Conservation (phyloP, 208 protist genomes). For the Trypanosoma vivax region DNA sequence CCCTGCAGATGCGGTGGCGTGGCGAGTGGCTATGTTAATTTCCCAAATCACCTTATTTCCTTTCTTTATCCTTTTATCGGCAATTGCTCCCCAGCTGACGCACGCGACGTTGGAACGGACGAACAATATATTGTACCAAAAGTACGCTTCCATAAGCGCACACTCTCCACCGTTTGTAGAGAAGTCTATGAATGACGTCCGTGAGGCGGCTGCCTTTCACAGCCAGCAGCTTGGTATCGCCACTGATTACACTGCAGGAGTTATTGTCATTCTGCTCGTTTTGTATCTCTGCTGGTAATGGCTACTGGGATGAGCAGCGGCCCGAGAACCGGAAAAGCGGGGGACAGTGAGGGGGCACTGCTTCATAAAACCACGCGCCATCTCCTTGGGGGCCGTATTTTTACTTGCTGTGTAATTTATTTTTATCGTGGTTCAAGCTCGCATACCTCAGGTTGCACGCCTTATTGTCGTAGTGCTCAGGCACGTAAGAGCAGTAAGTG, state of each 20-base stretch:
- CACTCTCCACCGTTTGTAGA: conserved; percentile 48
- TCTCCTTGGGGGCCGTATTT: too few species aligned
- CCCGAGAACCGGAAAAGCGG: too few species aligned
- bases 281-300: conserved; percentile 38
- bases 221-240: conserved; percentile 38
- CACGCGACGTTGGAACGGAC: conserved; percentile 59
- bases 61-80: conserved; percentile 49
- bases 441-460: too few species aligned
- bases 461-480: too few species aligned
- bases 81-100: conserved; percentile 57
- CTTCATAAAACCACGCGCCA: too few species aligned
- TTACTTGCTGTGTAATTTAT: too few species aligned
- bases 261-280: conserved; percentile 45
- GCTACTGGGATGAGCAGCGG: too few species aligned
- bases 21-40: conserved; percentile 35
- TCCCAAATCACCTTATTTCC: conserved; percentile 62
- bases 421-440: too few species aligned
- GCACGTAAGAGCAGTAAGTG: too few species aligned
- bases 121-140: conserved; percentile 65
- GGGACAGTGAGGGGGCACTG: too few species aligned
- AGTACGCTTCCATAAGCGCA: conserved; percentile 58
- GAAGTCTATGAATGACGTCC: conserved; percentile 25
- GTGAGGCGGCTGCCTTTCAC: conserved; percentile 39
- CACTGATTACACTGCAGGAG: conserved; percentile 56
- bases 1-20: conserved; percentile 36